These are phyloP conservation scores for Biancaea sappan DNA, from an alignment of 306 rosid species.

Conservation along the genomic window DNA sequence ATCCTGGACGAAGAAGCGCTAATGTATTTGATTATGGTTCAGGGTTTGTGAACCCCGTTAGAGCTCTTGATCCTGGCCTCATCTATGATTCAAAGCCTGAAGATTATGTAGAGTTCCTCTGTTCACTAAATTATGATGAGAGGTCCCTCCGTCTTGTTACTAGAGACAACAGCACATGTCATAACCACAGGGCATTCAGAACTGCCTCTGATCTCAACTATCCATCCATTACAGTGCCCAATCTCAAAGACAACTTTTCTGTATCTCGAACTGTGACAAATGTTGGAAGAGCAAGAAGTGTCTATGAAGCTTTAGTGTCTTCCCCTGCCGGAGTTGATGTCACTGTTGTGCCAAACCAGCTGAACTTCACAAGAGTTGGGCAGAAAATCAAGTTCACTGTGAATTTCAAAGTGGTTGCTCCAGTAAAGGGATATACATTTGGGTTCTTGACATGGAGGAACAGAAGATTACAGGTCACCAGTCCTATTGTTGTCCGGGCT, in stretches of 20 bases:
- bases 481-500: conserved; percentile 65
- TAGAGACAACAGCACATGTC: conserved; percentile 68
- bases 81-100: conserved; percentile 58
- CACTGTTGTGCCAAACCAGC: conserved; percentile 58
- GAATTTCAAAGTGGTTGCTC: conserved; percentile 58
- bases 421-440: conserved; percentile 63
- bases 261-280: conserved; percentile 70
- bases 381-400: conserved; percentile 67
- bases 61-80: conserved; percentile 75
- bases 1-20: conserved; percentile 64
- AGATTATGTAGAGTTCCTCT: conserved; percentile 65
- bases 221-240: conserved; percentile 74
- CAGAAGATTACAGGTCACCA: conserved; percentile 51
- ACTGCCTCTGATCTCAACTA: conserved; percentile 66
- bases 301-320: conserved; percentile 53
- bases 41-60: conserved; percentile 73
- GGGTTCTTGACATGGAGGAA: conserved; percentile 73
- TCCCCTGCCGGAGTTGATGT: conserved; percentile 70
- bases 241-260: conserved; percentile 55
- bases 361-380: conserved; percentile 50
- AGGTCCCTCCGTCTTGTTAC: conserved; percentile 64
- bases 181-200: conserved; percentile 36
- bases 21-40: conserved; percentile 79
- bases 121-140: conserved; percentile 71
- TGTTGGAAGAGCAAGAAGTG: conserved; percentile 61